These are phyloP conservation scores for Phytophthora sp. DNA, from an alignment of 352 stramenopile species.

Conservation along the genomic window DNA sequence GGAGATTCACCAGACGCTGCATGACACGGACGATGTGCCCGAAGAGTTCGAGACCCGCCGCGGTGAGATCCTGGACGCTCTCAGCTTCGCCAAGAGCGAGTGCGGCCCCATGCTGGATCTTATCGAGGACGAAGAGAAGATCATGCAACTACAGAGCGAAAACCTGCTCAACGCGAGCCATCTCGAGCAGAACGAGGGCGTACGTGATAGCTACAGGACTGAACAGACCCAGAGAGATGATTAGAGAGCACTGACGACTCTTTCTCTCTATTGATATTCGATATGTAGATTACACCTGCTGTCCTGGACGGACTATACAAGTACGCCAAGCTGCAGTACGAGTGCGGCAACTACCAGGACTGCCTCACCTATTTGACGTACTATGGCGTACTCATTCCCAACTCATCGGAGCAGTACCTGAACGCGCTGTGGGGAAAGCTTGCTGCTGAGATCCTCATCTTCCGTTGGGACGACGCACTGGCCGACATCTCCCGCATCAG, in stretches of 20 bases:
- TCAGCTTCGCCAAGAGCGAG: slow-evolving; percentile 80
- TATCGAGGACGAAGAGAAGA: slow-evolving; percentile 88
- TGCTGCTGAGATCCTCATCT: slow-evolving; percentile 95
- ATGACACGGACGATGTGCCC: slow-evolving; percentile 79
- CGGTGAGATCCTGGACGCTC: slow-evolving; percentile 72
- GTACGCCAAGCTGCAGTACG: slow-evolving; percentile 97
- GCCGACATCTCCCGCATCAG: slow-evolving; percentile 94
- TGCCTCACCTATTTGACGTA: slow-evolving; percentile 91
- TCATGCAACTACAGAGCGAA: slow-evolving; percentile 85
- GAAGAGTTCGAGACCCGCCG: slow-evolving; percentile 86
- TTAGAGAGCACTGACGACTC: no score
- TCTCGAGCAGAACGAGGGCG: slow-evolving; percentile 82
- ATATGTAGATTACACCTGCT: slow-evolving; percentile 80
- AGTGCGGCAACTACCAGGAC: slow-evolving; percentile 96
- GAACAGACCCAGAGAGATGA: background rate
- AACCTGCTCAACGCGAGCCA: slow-evolving; percentile 81
- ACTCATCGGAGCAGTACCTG: slow-evolving; percentile 85
- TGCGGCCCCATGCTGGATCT: slow-evolving; percentile 80
- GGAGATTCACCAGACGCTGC: slow-evolving; percentile 94
- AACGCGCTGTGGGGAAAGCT: slow-evolving; percentile 97
- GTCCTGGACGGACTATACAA: slow-evolving; percentile 93
- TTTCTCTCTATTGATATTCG: background rate
- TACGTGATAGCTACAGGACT: slow-evolving; percentile 49
- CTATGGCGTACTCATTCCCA: slow-evolving; percentile 89
- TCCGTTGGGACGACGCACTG: slow-evolving; percentile 95